These are phyloP conservation scores for Alternaria panax DNA, from an alignment of 2,329 filamentous ascomycete genomes.

Conservation along the genomic window DNA sequence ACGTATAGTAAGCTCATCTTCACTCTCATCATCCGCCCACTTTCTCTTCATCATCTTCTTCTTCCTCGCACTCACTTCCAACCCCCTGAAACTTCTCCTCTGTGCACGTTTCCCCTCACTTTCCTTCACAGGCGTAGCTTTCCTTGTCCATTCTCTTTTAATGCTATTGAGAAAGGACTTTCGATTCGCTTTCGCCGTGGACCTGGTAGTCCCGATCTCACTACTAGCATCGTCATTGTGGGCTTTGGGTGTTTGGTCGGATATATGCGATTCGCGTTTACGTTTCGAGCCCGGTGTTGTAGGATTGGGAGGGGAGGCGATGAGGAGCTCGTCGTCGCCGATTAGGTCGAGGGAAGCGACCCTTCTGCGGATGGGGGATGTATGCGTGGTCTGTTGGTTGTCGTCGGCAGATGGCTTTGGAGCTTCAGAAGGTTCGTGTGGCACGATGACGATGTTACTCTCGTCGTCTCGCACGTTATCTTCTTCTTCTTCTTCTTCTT, in stretches of 20 bases:
- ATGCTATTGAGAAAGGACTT: slow-evolving; percentile 28
- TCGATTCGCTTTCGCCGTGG: slow-evolving; percentile 15
- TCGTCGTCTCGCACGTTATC: accelerated
- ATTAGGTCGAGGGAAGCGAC: slow-evolving; percentile 10
- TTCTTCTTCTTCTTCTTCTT: neutral
- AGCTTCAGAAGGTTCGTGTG: neutral
- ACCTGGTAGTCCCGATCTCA: slow-evolving; percentile 6
- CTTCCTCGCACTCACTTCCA: neutral
- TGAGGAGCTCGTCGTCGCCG: slow-evolving; percentile 10
- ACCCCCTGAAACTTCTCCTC: slow-evolving; percentile 1
- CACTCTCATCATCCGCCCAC: slow-evolving; percentile 17
- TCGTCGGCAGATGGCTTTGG: neutral
- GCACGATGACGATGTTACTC: too few species aligned
- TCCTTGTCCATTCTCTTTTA: slow-evolving; percentile 35
- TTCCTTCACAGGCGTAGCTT: slow-evolving; percentile 12
- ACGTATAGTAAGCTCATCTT: slow-evolving; percentile 38
- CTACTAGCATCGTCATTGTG: slow-evolving; percentile 1
- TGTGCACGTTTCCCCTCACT: neutral
- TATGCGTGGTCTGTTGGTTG: neutral
- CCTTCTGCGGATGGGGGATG: neutral
- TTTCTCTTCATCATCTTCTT: slow-evolving; percentile 4
- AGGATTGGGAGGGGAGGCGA: neutral
- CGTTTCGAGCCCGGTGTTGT: slow-evolving; percentile 19
- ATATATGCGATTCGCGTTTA: slow-evolving; percentile 32
- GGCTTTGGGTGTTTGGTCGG: slow-evolving; percentile 24